Evolutionary conservation across 345 rosid genomes (phyloP).

Genomic region (Eutrema japonicum): DNA sequence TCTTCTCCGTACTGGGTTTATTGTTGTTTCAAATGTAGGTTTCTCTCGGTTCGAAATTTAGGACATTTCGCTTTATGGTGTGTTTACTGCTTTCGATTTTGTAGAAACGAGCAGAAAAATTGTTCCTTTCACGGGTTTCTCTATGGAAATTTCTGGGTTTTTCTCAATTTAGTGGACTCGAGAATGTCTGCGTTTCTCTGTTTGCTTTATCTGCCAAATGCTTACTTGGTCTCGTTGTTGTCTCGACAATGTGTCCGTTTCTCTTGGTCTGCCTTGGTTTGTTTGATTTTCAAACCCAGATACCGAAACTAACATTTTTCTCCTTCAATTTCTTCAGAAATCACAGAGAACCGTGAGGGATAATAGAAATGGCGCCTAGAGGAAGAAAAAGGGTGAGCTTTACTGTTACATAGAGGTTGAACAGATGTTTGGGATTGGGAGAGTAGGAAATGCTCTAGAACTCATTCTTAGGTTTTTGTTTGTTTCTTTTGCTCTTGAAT

Average conservation of each 20-base stretch:
- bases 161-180: too few species aligned
- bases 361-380: constrained; percentile 32
- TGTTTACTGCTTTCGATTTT: not conserved
- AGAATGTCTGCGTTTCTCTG: too few species aligned
- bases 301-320: not conserved
- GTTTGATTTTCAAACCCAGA: not conserved
- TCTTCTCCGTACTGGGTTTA: too few species aligned
- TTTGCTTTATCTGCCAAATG: too few species aligned
- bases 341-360: not conserved
- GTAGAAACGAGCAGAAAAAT: not conserved
- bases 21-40: not conserved
- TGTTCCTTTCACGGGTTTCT: too few species aligned
- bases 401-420: not conserved
- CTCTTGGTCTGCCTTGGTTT: not conserved
- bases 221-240: too few species aligned
- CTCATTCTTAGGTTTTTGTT: not conserved
- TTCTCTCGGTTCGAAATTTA: constrained; percentile 2
- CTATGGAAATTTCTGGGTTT: too few species aligned
- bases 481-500: not conserved
- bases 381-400: constrained; percentile 33
- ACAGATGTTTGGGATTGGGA: not conserved
- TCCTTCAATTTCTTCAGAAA: constrained; percentile 7
- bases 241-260: too few species aligned
- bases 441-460: not conserved
- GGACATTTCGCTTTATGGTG: not conserved